phyloP scores from a whole-genome alignment of 768 basidiomycete genomes.

The Boletellus sp. region DNA sequence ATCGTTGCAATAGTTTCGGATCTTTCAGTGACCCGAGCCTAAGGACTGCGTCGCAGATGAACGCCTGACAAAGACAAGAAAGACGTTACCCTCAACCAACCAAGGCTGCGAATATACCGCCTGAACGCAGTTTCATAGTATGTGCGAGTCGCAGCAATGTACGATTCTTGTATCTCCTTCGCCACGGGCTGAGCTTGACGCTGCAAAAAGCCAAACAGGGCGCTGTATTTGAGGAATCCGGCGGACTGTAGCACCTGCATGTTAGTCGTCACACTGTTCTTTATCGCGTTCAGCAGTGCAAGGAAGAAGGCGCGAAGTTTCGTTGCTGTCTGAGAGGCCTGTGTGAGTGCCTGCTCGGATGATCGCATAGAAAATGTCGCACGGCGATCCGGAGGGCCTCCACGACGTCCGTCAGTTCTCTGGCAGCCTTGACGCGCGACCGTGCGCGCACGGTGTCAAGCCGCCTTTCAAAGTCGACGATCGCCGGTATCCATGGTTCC shows the following conservation, averaged over 20 bases:
- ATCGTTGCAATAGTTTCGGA: conserved; percentile 57
- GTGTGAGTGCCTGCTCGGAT: conserved; percentile 2
- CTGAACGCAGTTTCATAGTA: conserved; percentile 97
- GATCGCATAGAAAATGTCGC: conserved; percentile 27
- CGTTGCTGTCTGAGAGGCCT: conserved; percentile 66
- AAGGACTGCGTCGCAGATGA: conserved; percentile 1
- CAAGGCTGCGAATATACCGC: conserved; percentile 79
- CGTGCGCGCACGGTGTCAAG: conserved; percentile 67
- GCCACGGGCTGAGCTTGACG: conserved; percentile 81
- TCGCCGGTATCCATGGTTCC: conserved; percentile 83
- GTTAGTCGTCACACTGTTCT: conserved; percentile 81
- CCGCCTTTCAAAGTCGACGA: conserved; percentile 76
- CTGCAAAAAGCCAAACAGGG: conserved; percentile 81
- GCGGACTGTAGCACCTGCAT: conserved; percentile 91
- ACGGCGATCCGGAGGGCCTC: conserved; percentile 90
- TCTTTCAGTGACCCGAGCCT: conserved; percentile 71
- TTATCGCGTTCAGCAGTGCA: conserved; percentile 77
- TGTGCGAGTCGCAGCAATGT: conserved; percentile 74
- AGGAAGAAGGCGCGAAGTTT: conserved; percentile 88
- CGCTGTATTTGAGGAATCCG: conserved; percentile 75
- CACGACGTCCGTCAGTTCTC: conserved; percentile 75
- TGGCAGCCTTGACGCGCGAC: conserved; percentile 80
- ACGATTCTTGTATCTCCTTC: conserved; percentile 82
- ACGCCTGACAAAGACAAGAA: not conserved
- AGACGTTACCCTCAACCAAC: conserved; percentile 63